Base-by-base conservation (phyloP, 495 filamentous ascomycete species). In the Aspergillus haitiensis region DNA sequence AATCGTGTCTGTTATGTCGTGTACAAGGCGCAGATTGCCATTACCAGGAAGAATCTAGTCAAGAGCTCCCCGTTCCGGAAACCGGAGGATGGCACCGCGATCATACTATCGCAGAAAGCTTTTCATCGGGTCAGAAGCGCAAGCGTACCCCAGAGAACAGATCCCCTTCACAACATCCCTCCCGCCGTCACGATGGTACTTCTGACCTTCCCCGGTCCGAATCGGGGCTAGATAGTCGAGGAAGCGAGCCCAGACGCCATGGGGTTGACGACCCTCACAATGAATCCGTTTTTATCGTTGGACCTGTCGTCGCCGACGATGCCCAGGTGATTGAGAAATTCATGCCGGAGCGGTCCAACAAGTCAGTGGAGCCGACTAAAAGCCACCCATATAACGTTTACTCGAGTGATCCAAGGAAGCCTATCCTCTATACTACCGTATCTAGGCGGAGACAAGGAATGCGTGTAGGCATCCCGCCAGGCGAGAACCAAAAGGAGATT, bases 401-500 rank as follows among this genome's bases (percentile, higher is more conserved):
- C 52, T 80, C 77, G 12, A 80, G 71, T 44, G 77, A 80, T 57
- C 77, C 77, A 1, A 70, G 75, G 33, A 78, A 80, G 55, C 76
- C 79, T 15, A 75, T 79, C 27, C 70, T 81, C 10, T 78, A 79
- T 55, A 77, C 75, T 7, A 77, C 73, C 12, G 75, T 80, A 10
- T 76, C 78, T n/a, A 67, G 78, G 44, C 70, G 77, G 48, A 69
- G 77, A 50, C 75, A 78, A 56, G 77, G 77, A 34, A 73, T 80
- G 71, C 73, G 77, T 12, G 63, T 68, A 16, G 75, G 77, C n/a
- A 72, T 72, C n/a, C 77, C 77, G 18, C 78, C 78, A 0, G 78
- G 80, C 34, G 78, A 78, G 27, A 76, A 80, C 55, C 81, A 84
- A 51, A 77, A 78, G 48, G 81, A 83, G 55, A 78, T 83, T 34